Conservation (phyloP, 495 filamentous ascomycete genomes). For the Wilcoxina mikolae region DNA sequence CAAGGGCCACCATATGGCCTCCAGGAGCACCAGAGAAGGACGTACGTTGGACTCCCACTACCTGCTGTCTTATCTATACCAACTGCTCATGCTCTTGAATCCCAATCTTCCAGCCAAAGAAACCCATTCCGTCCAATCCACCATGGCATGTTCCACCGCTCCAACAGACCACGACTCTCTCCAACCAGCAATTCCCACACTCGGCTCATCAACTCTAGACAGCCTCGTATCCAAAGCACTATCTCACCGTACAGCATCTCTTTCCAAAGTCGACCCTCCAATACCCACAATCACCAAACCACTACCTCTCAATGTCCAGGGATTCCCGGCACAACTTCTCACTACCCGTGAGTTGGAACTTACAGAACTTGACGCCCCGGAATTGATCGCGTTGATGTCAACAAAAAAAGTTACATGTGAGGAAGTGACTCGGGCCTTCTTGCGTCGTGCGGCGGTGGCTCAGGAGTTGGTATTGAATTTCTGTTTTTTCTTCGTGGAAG, state of each 20-base stretch:
- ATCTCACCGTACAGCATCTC: not conserved
- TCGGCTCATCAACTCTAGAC: not conserved
- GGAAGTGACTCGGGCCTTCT: not conserved
- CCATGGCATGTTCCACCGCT: too few species aligned
- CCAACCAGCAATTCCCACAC: not conserved
- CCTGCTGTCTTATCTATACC: too few species aligned
- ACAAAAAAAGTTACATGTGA: not conserved
- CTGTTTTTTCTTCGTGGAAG: not conserved
- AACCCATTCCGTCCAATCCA: too few species aligned
- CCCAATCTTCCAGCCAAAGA: too few species aligned
- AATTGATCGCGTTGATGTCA: not conserved
- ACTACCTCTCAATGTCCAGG: not conserved
- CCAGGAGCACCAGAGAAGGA: too few species aligned
- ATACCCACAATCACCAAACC: not conserved
- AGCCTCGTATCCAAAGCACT: not conserved
- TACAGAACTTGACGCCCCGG: not conserved
- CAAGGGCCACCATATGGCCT: too few species aligned
- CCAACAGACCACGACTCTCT: too few species aligned
- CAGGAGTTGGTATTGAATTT: constrained; percentile 35
- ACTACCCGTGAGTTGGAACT: not conserved
- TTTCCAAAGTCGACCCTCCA: not conserved
- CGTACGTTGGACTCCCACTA: too few species aligned
- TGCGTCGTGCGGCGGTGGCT: constrained; percentile 36
- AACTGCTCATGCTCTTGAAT: too few species aligned
- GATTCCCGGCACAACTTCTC: not conserved